A percentile compares a stretch with the other conserved stretches of the same genome.
These are phyloP conservation scores for Sporisorium reilianum DNA, from an alignment of 1,284 basidiomycete species.

Conservation along the genomic window DNA sequence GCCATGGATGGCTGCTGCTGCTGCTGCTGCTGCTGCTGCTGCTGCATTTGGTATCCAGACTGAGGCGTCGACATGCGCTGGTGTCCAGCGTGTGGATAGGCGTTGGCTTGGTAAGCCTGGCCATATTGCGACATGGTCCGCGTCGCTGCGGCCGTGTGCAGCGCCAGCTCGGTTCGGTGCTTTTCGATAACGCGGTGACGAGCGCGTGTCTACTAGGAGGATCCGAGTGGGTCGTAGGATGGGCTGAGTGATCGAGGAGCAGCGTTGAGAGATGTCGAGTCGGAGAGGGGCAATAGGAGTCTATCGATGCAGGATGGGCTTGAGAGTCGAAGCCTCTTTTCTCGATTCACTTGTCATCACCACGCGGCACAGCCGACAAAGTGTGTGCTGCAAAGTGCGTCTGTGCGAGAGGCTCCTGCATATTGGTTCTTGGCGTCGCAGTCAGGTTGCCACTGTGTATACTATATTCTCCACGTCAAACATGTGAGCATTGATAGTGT, in stretches of 20 bases:
- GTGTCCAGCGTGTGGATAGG: conserved; percentile 16
- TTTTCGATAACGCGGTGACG: neutral
- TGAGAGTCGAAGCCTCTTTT: neutral
- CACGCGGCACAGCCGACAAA: neutral
- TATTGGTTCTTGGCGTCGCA: too few species aligned
- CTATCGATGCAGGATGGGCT: neutral
- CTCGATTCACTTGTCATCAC: neutral
- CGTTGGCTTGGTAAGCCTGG: conserved; percentile 23
- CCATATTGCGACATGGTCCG: conserved; percentile 46
- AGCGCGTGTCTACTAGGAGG: neutral
- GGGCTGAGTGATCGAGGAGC: neutral
- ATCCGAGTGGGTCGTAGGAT: neutral
- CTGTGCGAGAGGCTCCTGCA: conserved; percentile 12
- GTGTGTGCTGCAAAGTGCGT: neutral
- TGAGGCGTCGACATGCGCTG: conserved; percentile 16
- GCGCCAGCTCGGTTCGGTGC: conserved; percentile 5
- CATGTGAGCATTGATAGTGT: too few species aligned
- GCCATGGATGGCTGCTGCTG: conserved; percentile 12
- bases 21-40: conserved; percentile 34
- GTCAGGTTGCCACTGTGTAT: neutral
- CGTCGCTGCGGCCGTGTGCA: conserved; percentile 3
- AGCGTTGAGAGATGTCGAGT: neutral
- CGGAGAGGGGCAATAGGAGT: neutral
- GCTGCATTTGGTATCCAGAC: conserved; percentile 28
- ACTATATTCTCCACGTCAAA: neutral